These are phyloP conservation scores for Mercurialis annua DNA, from an alignment of 345 rosid genomes.

Conservation along the genomic window DNA sequence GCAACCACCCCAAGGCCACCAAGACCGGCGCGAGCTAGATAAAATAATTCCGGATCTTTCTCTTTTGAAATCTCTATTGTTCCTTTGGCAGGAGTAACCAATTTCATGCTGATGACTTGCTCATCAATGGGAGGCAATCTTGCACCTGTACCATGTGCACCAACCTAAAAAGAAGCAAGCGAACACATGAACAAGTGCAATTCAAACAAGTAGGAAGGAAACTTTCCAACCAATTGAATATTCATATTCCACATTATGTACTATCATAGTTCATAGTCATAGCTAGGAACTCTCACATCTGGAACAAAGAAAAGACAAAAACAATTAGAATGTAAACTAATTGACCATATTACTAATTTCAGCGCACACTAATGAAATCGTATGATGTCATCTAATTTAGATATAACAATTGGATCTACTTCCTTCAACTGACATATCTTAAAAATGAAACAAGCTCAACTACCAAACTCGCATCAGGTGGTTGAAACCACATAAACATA, in stretches of 20 bases:
- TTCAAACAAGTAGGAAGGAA: constrained; percentile 4
- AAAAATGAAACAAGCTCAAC: too few relatives aligned
- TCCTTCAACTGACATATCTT: too few relatives aligned
- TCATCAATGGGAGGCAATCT: constrained; percentile 93
- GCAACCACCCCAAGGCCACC: constrained; percentile 98
- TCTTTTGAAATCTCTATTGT: constrained; percentile 82
- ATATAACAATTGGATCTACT: too few relatives aligned
- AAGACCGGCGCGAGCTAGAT: constrained; percentile 88
- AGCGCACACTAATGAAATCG: background rate
- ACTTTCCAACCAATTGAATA: background rate
- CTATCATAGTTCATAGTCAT: background rate
- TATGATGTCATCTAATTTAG: too few relatives aligned
- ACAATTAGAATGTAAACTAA: background rate
- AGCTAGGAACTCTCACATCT: background rate
- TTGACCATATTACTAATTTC: background rate
- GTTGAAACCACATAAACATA: too few relatives aligned
- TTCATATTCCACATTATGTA: background rate
- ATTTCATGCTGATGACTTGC: constrained; percentile 84
- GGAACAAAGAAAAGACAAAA: background rate
- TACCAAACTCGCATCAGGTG: too few relatives aligned
- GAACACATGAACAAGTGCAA: constrained; percentile 1
- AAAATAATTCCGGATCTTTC: constrained; percentile 84
- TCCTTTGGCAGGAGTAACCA: constrained; percentile 95
- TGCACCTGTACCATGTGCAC: constrained; percentile 98
- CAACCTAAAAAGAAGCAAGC: constrained; percentile 52